phyloP scores from a whole-genome alignment of 2,329 filamentous ascomycete genomes.

The Penicillium capsulatum region DNA sequence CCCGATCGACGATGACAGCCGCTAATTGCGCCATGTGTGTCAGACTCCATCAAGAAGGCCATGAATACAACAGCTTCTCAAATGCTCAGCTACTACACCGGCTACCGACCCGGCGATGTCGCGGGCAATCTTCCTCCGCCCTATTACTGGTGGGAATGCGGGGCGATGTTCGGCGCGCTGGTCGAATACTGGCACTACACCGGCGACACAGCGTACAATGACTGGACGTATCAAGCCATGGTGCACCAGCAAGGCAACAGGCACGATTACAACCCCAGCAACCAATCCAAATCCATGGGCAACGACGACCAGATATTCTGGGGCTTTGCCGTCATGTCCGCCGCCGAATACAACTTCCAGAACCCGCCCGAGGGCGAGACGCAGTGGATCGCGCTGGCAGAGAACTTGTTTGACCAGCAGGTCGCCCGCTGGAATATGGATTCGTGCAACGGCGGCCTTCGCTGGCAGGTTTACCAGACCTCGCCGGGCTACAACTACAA shows the following conservation, averaged over 20 bases:
- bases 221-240: slow-evolving; percentile 30
- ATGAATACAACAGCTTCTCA: slow-evolving; percentile 30
- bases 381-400: slow-evolving; percentile 68
- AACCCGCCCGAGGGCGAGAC: slow-evolving; percentile 45
- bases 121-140: slow-evolving; percentile 47
- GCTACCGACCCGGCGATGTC: slow-evolving; percentile 38
- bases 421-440: slow-evolving; percentile 62
- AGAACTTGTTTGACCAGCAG: slow-evolving; percentile 75
- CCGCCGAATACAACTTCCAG: slow-evolving; percentile 23
- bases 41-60: slow-evolving; percentile 43
- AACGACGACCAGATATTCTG: slow-evolving; percentile 18
- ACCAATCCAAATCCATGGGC: slow-evolving; percentile 12
- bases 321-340: slow-evolving; percentile 21
- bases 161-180: slow-evolving; percentile 29
- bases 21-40: too few species aligned
- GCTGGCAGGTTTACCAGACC: slow-evolving; percentile 71
- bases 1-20: too few species aligned
- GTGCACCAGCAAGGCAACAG: slow-evolving; percentile 60
- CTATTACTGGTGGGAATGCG: slow-evolving; percentile 35
- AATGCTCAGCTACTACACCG: slow-evolving; percentile 8
- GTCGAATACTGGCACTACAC: slow-evolving; percentile 34
- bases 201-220: slow-evolving; percentile 26
- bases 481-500: slow-evolving; percentile 51
- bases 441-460: slow-evolving; percentile 66
- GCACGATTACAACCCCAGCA: slow-evolving; percentile 13